A percentile compares a stretch with the other conserved stretches of the same genome.
Evolutionary conservation across 257 asterid species (phyloP).

Genomic region (Dorcoceras hygrometricum): DNA sequence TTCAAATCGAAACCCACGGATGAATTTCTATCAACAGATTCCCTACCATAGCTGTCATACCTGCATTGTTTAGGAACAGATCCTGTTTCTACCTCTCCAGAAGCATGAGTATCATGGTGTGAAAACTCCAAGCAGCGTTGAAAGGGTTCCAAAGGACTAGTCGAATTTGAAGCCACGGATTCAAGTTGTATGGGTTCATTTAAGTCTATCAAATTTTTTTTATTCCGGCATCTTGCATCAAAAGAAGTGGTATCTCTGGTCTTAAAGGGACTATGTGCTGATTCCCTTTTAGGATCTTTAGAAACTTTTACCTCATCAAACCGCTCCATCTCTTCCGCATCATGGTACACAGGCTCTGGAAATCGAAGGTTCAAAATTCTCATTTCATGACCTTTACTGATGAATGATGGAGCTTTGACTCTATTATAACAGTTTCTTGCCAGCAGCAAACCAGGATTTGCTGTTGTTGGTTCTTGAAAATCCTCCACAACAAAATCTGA

Average conservation of each 20-base stretch:
- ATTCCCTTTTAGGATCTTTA: constrained; percentile 29
- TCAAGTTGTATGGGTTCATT: constrained; percentile 56
- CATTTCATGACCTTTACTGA: constrained; percentile 28
- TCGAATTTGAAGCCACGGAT: constrained; percentile 28
- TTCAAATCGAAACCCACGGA: constrained; percentile 41
- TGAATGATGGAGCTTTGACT: constrained; percentile 22
- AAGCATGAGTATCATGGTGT: constrained; percentile 23
- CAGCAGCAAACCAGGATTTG: constrained; percentile 20
- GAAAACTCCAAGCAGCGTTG: constrained; percentile 25
- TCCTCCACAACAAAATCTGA: constrained; percentile 21
- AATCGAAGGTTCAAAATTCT: constrained; percentile 45
- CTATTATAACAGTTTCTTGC: constrained; percentile 27
- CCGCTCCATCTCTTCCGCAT: constrained; percentile 32
- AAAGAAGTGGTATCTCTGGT: constrained; percentile 28
- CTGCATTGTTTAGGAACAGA: constrained; percentile 19
- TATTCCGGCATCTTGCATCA: constrained; percentile 27
- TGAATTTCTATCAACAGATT: constrained; percentile 27
- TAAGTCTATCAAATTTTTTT: constrained; percentile 50
- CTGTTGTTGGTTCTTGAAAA: constrained; percentile 21
- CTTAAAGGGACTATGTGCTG: constrained; percentile 26
- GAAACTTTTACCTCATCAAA: constrained; percentile 26
- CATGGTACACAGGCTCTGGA: constrained; percentile 36
- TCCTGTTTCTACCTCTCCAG: constrained; percentile 26
- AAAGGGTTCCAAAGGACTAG: constrained; percentile 29
- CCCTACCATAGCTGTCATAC: constrained; percentile 24